Conservation (phyloP, 345 rosid species). For the Luvunga scandens region DNA sequence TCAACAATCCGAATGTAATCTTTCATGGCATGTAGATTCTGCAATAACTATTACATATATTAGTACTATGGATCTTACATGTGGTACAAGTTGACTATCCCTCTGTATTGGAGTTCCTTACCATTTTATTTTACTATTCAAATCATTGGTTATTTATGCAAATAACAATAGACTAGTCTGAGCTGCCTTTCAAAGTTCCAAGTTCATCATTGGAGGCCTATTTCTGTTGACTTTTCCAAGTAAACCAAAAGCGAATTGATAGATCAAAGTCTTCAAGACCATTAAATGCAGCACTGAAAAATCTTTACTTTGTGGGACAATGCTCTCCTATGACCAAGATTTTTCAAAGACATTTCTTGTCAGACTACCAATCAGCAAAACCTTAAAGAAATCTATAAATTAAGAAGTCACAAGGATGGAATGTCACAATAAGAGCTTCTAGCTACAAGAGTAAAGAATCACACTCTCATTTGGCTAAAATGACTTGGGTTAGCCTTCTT, state of each 20-base stretch:
- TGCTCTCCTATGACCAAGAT: neutral
- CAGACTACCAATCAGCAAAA: neutral
- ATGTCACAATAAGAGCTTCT: neutral
- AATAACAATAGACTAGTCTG: too few species aligned
- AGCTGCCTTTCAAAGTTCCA: neutral
- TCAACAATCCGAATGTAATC: too few species aligned
- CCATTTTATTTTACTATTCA: neutral
- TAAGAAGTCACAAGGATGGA: neutral
- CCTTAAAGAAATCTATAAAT: neutral
- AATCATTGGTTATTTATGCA: neutral
- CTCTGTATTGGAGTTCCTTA: neutral
- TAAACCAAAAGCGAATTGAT: neutral
- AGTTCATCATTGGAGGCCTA: neutral
- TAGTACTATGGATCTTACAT: too few species aligned
- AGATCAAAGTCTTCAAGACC: neutral
- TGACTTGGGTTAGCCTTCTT: constrained; percentile 8
- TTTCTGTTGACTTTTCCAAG: neutral
- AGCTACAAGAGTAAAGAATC: neutral
- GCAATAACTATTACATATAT: too few species aligned
- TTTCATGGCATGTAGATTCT: too few species aligned
- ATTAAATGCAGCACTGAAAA: neutral
- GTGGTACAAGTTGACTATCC: neutral
- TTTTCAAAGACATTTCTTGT: neutral
- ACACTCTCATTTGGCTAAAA: neutral
- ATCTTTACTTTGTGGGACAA: neutral